Evolutionary conservation across 768 basidiomycete species (phyloP).

Genomic region (Trametopsis cervina): DNA sequence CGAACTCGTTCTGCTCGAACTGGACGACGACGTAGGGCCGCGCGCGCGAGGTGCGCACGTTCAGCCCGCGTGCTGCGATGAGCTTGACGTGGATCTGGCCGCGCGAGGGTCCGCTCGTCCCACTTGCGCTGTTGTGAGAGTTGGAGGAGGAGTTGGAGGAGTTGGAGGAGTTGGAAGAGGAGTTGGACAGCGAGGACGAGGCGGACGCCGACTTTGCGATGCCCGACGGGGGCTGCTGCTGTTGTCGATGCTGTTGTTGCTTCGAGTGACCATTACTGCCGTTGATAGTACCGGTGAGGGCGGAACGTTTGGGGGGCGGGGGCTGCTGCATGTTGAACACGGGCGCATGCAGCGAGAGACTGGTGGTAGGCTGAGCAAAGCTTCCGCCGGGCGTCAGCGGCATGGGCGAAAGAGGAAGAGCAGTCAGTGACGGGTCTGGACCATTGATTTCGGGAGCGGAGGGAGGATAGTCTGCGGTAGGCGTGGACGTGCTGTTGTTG

Average conservation of each 20-base stretch:
- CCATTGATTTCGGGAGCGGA: constrained; percentile 3
- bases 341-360: constrained; percentile 79
- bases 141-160: constrained; percentile 26
- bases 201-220: constrained; percentile 20
- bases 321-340: constrained; percentile 73
- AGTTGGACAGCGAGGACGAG: constrained; percentile 18
- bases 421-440: constrained; percentile 7
- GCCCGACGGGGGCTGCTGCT: constrained; percentile 10
- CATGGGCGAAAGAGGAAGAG: constrained; percentile 32
- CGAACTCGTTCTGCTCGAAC: constrained; percentile 99
- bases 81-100: constrained; percentile 95
- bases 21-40: constrained; percentile 93
- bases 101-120: constrained; percentile 29
- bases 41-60: constrained; percentile 56
- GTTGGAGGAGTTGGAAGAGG: constrained; percentile 16
- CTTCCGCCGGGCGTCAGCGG: constrained; percentile 32
- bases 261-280: constrained; percentile 11
- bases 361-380: constrained; percentile 44
- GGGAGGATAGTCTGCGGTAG: constrained; percentile 9
- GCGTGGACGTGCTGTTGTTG: constrained; percentile 19
- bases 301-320: constrained; percentile 35
- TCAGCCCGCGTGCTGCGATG: constrained; percentile 82
- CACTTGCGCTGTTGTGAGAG: constrained; percentile 8
- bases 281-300: constrained; percentile 1
- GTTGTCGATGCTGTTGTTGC: constrained; percentile 2